These are phyloP conservation scores for Nephelium lappaceum DNA, from an alignment of 345 rosid species.

Conservation along the genomic window DNA sequence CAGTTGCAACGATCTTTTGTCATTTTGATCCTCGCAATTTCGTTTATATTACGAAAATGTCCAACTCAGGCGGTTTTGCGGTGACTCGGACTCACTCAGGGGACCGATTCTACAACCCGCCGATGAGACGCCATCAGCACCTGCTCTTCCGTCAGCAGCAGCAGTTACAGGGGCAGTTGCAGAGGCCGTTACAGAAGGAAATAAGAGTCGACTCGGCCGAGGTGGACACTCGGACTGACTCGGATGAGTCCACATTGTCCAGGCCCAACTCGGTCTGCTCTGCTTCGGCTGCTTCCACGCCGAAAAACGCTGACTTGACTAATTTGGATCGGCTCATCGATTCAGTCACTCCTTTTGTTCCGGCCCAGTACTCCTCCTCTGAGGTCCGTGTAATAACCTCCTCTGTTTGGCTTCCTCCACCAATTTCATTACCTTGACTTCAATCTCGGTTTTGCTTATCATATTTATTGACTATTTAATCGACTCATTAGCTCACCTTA, in stretches of 20 bases:
- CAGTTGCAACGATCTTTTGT: neutral
- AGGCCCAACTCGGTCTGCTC: conserved; percentile 35
- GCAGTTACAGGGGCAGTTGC: conserved; percentile 29
- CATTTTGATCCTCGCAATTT: neutral
- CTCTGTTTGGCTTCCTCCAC: conserved; percentile 12
- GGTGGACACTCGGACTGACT: conserved; percentile 27
- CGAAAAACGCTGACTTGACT: conserved; percentile 20
- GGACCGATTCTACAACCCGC: conserved; percentile 45
- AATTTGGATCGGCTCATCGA: conserved; percentile 63
- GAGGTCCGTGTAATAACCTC: conserved; percentile 35
- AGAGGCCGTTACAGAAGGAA: conserved; percentile 19
- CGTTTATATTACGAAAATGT: conserved; percentile 23
- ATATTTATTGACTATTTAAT: neutral
- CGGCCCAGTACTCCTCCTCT: conserved; percentile 33
- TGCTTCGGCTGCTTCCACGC: conserved; percentile 7
- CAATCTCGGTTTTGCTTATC: neutral
- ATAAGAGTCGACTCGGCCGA: conserved; percentile 21
- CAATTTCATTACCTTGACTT: neutral
- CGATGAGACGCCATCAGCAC: conserved; percentile 42
- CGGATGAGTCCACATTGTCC: conserved; percentile 44
- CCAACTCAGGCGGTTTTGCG: conserved; percentile 43
- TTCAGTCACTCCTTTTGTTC: conserved; percentile 53
- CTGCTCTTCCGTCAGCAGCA: conserved; percentile 33
- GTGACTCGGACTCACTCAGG: conserved; percentile 37
- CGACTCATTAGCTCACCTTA: neutral